Evolutionary conservation across 164 flowering plant genomes (phyloP).

Genomic region (Protea cynaroides): DNA sequence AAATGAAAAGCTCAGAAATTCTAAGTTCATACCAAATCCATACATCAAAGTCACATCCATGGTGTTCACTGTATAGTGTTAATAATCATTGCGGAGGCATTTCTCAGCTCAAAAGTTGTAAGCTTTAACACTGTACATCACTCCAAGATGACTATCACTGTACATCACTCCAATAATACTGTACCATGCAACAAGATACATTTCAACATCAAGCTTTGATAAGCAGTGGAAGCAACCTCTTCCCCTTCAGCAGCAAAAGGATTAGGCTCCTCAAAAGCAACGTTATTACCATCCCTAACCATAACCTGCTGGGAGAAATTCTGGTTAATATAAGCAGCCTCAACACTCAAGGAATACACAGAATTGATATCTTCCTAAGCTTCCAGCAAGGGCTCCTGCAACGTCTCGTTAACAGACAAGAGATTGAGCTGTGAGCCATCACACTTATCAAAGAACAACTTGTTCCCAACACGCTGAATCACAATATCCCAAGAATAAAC

Average conservation of each 20-base stretch:
- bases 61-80: too few species aligned
- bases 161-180: too few species aligned
- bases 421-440: conserved; percentile 94
- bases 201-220: conserved; percentile 83
- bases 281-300: conserved; percentile 75
- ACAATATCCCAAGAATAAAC: conserved; percentile 99
- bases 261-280: conserved; percentile 75
- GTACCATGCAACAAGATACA: conserved; percentile 72
- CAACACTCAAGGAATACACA: conserved; percentile 75
- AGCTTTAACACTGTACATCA: too few species aligned
- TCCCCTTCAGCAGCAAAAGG: conserved; percentile 92
- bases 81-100: too few species aligned
- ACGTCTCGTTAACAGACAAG: conserved; percentile 82
- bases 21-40: too few species aligned
- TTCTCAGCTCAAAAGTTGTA: too few species aligned
- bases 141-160: too few species aligned
- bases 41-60: too few species aligned
- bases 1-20: too few species aligned
- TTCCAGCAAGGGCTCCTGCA: conserved; percentile 93
- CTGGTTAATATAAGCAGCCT: conserved; percentile 91
- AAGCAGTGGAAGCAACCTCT: conserved; percentile 83
- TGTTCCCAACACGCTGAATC: conserved; percentile 90
- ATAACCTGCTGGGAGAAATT: conserved; percentile 97
- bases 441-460: conserved; percentile 88
- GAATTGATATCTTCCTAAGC: conserved; percentile 94